Percentiles rank a stretch among this genome's conserved stretches.
Conservation (phyloP, 768 basidiomycete genomes). For the Gloeopeniophorella convolvens region DNA sequence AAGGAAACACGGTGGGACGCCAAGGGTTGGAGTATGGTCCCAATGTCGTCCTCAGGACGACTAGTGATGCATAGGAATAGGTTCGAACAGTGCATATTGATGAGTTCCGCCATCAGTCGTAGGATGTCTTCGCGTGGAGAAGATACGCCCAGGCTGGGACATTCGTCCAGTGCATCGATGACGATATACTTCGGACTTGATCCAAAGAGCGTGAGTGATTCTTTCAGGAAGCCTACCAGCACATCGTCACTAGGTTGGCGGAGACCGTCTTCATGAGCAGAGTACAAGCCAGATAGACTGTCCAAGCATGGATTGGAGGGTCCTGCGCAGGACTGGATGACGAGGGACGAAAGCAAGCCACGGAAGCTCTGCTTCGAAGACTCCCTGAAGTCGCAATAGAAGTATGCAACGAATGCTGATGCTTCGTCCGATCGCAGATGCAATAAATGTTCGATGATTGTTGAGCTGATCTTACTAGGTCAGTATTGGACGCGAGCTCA, state of each 20-base stretch:
- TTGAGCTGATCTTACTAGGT: no score
- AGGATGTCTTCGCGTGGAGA: background rate
- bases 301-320: background rate
- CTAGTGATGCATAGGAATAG: background rate
- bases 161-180: conserved; percentile 3
- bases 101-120: background rate
- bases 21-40: background rate
- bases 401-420: background rate
- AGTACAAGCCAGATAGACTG: background rate
- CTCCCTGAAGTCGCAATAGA: conserved; percentile 5
- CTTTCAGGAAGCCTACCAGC: background rate
- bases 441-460: conserved; percentile 3
- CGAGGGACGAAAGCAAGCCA: background rate
- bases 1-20: background rate
- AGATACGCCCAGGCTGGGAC: background rate
- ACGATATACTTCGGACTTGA: background rate
- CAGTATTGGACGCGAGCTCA: no score
- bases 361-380: background rate
- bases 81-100: background rate
- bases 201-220: background rate
- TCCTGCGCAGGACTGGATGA: background rate
- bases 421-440: conserved; percentile 1
- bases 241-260: background rate
- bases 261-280: background rate
- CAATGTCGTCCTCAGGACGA: background rate